phyloP scores from a whole-genome alignment of 2,329 filamentous ascomycete species.

The Phoma sp. region DNA sequence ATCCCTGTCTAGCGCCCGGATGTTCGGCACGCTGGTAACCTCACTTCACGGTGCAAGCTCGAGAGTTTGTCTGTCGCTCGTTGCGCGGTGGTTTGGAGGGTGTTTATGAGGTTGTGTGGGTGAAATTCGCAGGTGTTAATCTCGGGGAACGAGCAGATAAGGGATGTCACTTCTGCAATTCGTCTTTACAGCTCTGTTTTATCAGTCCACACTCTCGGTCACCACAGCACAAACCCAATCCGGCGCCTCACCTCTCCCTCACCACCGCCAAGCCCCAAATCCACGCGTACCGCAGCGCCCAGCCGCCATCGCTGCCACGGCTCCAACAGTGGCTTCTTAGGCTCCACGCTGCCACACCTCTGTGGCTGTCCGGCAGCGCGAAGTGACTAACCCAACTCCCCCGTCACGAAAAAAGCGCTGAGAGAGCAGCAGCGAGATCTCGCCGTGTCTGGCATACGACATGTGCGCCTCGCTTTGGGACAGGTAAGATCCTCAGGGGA shows the following conservation, averaged over 20 bases:
- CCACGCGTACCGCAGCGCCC: conserved; percentile 22
- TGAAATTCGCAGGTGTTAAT: no score
- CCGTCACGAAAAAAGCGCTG: background rate
- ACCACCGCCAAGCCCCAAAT: conserved; percentile 8
- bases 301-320: conserved; percentile 7
- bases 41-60: conserved; percentile 13
- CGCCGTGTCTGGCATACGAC: background rate
- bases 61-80: background rate
- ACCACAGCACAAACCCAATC: background rate
- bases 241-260: conserved; percentile 6
- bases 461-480: background rate
- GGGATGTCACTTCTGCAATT: background rate
- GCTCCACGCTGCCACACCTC: conserved; percentile 14
- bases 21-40: conserved; percentile 13
- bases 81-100: no score
- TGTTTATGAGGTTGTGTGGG: no score
- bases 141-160: background rate
- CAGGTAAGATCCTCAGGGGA: no score
- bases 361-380: background rate
- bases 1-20: conserved; percentile 7
- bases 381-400: background rate
- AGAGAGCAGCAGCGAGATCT: background rate
- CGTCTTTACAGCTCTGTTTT: background rate
- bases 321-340: conserved; percentile 6
- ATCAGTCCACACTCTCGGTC: background rate